Conservation (phyloP, 805 yeast genomes). For the Blastobotrys mokoenaii region DNA sequence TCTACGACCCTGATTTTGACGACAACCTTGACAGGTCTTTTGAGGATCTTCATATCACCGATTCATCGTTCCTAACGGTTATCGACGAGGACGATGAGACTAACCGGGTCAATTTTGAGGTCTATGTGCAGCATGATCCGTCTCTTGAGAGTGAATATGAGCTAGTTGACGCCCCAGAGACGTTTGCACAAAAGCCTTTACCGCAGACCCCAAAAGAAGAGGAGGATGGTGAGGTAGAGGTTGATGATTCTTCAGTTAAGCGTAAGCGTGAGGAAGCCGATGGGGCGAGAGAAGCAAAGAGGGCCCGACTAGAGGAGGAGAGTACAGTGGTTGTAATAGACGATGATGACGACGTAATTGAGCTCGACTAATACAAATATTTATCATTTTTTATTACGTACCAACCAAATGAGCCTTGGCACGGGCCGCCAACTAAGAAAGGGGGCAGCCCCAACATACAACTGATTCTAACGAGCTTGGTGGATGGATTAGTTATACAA, state of each 20-base stretch:
- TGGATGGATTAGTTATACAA: not conserved
- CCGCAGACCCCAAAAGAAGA: conserved; percentile 5
- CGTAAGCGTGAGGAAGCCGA: conserved; percentile 6
- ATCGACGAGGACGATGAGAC: conserved; percentile 74
- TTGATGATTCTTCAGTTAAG: not conserved
- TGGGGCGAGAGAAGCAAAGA: conserved; percentile 5
- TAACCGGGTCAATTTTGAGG: conserved; percentile 44
- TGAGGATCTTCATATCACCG: conserved; percentile 42
- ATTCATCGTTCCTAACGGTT: conserved; percentile 59
- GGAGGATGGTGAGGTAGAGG: conserved; percentile 3
- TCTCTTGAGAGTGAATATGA: conserved; percentile 5
- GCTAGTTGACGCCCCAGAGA: conserved; percentile 9
- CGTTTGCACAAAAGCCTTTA: conserved; percentile 11
- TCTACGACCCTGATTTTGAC: conserved; percentile 84
- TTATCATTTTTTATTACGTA: no score
- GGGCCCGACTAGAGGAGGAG: conserved; percentile 7
- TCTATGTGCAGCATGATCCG: conserved; percentile 14
- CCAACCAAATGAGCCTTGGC: no score
- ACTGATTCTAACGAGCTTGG: no score
- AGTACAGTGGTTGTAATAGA: conserved; percentile 8
- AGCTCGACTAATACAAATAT: conserved; percentile 13
- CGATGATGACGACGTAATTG: conserved; percentile 18
- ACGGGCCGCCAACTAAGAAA: not conserved
- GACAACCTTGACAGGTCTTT: conserved; percentile 54
- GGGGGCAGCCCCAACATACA: not conserved